A percentile compares a stretch with the other conserved stretches of the same genome.
Conservation (phyloP, 345 rosid genomes). For the Zanthoxylum bungeanum region DNA sequence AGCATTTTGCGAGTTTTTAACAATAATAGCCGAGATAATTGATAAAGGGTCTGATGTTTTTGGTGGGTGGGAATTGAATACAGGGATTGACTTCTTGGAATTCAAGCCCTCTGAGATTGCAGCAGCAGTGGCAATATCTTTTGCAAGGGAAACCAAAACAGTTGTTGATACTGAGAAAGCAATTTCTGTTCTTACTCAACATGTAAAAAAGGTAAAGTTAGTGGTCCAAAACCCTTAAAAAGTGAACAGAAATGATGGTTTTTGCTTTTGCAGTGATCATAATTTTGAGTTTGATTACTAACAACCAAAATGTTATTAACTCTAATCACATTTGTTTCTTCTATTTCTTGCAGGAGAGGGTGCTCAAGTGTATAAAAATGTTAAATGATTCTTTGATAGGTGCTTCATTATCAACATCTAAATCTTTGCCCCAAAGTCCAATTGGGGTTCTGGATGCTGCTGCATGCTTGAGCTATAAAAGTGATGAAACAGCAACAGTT, state of each 20-base stretch:
- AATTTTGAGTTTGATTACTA: conserved; percentile 18
- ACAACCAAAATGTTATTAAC: not conserved
- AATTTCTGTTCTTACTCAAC: conserved; percentile 38
- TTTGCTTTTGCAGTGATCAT: conserved; percentile 4
- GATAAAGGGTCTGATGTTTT: conserved; percentile 24
- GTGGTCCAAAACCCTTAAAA: conserved; percentile 24
- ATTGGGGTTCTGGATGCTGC: conserved; percentile 69
- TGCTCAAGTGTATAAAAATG: conserved; percentile 40
- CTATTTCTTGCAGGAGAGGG: conserved; percentile 44
- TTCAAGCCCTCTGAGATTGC: conserved; percentile 77
- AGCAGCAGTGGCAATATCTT: conserved; percentile 71
- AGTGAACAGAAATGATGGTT: conserved; percentile 19
- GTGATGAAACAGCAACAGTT: conserved; percentile 37
- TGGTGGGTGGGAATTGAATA: conserved; percentile 50
- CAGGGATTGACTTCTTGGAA: conserved; percentile 69
- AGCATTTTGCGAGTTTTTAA: too few species aligned
- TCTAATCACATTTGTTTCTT: not conserved
- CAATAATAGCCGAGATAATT: conserved; percentile 6
- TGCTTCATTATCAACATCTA: conserved; percentile 21
- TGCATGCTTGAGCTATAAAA: conserved; percentile 67
- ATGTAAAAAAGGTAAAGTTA: conserved; percentile 47
- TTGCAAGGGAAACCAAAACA: conserved; percentile 37
- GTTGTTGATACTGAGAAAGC: conserved; percentile 47
- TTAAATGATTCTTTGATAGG: conserved; percentile 31
- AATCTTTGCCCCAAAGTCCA: conserved; percentile 57